Conservation (phyloP, 2,329 filamentous ascomycete species). For the Pseudogymnoascus sp. region DNA sequence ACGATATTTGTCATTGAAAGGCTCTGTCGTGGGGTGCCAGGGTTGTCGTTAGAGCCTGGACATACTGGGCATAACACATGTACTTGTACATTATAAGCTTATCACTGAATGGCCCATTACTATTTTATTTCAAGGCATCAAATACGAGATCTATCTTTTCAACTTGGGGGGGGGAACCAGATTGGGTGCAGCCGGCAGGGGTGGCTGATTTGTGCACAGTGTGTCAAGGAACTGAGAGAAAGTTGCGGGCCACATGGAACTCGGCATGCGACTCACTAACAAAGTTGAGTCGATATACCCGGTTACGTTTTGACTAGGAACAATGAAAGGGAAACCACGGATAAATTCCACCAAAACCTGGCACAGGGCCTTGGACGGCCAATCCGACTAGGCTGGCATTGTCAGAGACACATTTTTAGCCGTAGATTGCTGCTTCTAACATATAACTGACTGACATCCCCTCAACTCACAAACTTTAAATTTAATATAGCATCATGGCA, state of each 20-base stretch:
- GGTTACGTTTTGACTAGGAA: not conserved
- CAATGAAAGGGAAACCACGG: not conserved
- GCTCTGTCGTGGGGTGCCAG: not conserved
- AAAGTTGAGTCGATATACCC: not conserved
- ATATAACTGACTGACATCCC: not conserved
- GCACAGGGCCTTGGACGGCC: not conserved
- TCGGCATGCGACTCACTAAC: not conserved
- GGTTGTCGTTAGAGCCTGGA: not conserved
- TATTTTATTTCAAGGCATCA: not conserved
- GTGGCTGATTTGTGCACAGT: not conserved
- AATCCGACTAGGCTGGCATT: not conserved
- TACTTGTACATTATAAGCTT: not conserved
- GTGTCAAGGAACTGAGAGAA: not conserved
- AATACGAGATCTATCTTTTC: not conserved
- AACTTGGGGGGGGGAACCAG: not conserved
- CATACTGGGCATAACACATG: not conserved
- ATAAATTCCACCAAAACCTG: not conserved
- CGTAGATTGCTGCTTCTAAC: not conserved
- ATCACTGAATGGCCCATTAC: not conserved
- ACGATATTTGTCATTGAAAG: not conserved
- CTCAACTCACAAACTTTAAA: not conserved
- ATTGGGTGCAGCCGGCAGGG: not conserved
- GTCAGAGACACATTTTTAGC: not conserved
- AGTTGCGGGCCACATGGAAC: not conserved
- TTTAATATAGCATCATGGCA: not conserved